These are phyloP conservation scores for Xylaria sp. DNA, from an alignment of 2,329 filamentous ascomycete species.

Conservation along the genomic window DNA sequence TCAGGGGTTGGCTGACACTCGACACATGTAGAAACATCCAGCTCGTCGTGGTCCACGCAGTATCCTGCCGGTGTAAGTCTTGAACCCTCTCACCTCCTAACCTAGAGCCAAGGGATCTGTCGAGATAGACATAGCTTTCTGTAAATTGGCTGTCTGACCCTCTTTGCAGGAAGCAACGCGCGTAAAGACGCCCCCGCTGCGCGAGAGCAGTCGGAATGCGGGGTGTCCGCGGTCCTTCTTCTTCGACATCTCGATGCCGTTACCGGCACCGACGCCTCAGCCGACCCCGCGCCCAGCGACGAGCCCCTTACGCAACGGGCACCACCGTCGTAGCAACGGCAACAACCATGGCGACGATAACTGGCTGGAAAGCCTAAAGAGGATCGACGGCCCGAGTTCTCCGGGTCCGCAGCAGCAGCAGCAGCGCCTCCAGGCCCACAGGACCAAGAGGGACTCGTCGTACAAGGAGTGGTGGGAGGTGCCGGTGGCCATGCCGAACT, in stretches of 20 bases:
- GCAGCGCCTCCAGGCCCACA: constrained; percentile 11
- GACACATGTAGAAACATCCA: constrained; percentile 3
- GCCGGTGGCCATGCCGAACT: constrained; percentile 24
- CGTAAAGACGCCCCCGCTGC: constrained; percentile 50
- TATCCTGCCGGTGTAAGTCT: constrained; percentile 42
- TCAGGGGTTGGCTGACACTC: constrained; percentile 7
- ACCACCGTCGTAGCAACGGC: background rate
- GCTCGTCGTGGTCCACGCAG: constrained; percentile 15
- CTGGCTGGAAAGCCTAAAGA: background rate
- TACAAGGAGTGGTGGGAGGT: constrained; percentile 39
- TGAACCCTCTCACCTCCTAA: background rate
- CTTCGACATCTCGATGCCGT: constrained; percentile 42
- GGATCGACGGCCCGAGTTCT: background rate
- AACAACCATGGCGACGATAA: constrained; percentile 1
- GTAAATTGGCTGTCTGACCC: background rate
- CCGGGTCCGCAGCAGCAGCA: background rate
- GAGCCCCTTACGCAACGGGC: constrained; percentile 1
- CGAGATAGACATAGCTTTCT: too few relatives aligned
- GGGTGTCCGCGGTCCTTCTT: constrained; percentile 46
- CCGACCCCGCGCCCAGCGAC: constrained; percentile 3
- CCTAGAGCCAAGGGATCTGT: too few relatives aligned
- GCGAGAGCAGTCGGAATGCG: constrained; percentile 42
- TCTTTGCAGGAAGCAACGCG: constrained; percentile 50
- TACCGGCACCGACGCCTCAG: background rate
- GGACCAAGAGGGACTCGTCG: background rate